Evolutionary conservation across 306 rosid species (phyloP).

Genomic region (Parietaria judaica): DNA sequence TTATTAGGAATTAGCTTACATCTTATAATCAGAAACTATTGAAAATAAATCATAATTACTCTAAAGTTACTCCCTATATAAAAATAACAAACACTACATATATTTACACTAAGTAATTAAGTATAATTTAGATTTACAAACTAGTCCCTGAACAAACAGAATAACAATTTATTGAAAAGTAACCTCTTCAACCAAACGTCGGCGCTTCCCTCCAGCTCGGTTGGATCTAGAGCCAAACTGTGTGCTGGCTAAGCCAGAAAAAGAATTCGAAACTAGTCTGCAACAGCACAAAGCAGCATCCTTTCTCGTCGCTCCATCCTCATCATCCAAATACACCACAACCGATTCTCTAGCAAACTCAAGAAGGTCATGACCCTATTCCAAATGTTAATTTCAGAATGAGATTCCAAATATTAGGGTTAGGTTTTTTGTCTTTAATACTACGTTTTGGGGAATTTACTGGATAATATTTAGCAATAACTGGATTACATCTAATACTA

Average conservation of each 20-base stretch:
- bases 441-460: no score
- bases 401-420: neutral
- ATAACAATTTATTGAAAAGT: conserved; percentile 16
- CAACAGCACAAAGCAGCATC: conserved; percentile 98
- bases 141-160: neutral
- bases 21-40: no score
- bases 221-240: conserved; percentile 68
- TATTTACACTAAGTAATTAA: neutral
- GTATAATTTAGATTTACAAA: neutral
- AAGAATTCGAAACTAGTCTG: conserved; percentile 74
- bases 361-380: conserved; percentile 90
- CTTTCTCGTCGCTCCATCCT: conserved; percentile 82
- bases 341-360: conserved; percentile 94
- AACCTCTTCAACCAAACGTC: conserved; percentile 88
- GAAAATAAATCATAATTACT: no score
- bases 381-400: conserved; percentile 20
- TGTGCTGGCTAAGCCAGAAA: conserved; percentile 46
- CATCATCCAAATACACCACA: conserved; percentile 90
- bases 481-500: no score
- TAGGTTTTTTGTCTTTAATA: no score
- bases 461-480: no score
- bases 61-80: no score
- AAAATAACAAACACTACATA: no score
- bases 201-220: conserved; percentile 76
- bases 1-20: no score